Evolutionary conservation across 768 basidiomycete genomes (phyloP), one percentile per base, ranked within the genome.

Genomic region (Amanita fuliginea): DNA sequence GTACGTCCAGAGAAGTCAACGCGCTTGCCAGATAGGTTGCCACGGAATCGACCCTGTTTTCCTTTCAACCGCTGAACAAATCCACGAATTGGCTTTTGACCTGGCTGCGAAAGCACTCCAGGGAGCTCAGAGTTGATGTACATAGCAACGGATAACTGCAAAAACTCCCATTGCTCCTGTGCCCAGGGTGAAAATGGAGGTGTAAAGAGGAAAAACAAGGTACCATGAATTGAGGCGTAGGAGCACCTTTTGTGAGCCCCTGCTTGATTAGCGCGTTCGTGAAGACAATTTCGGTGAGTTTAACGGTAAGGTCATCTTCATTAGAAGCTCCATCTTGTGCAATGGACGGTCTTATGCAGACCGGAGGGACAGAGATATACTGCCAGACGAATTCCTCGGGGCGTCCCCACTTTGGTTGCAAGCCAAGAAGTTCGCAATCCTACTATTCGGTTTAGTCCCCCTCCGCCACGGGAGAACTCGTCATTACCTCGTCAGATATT

Each of bases 301-400:
- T 99, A 54, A 95, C 92, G 0, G 96, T 98, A 28, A 99, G 72
- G 64, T 99, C 96, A 57, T 99, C 96, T 68, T 99, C 96, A 57
- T 96, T 99, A 21, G 92, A 96, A 34, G 95, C 95, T 4, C 92
- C 93, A 58, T 99, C 96, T 64, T 98, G 96, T 0, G 89, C 86
- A 1, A 99, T 96, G 3, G 93, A 96, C 0, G 96, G 96, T 41
- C 96, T 81, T 49, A 99, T 99, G 61, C 92, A 94, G 16, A 96
- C 92, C 0, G 96, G 96, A 35, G 96, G 96, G 26, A 99, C 96
- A 19, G 93, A 95, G 11, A 99, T 80, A 64, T 97, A 99, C 64
- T 98, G 95, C 95, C 96, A 99, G 46, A 99, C 80, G 58, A 92
- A 96, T 62, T 97, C 88, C 68, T 99, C 96, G 8, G 96, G 96